Conservation (phyloP, 495 filamentous ascomycete genomes). For the Sabuloglossum arenarium region DNA sequence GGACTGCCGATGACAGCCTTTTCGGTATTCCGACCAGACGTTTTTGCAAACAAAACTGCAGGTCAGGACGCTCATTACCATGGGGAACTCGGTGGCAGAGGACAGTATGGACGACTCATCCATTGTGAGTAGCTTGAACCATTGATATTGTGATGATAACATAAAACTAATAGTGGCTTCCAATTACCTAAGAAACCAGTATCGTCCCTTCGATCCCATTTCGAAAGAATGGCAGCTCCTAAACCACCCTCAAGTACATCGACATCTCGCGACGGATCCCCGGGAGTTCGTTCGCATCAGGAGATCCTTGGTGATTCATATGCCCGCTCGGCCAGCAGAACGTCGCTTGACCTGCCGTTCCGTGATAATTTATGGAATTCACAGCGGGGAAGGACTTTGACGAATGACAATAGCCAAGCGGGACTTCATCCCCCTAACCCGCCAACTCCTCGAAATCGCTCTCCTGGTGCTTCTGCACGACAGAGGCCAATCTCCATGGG, state of each 20-base stretch:
- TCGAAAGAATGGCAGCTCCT: slow-evolving; percentile 60
- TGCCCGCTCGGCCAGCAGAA: slow-evolving; percentile 20
- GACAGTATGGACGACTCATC: slow-evolving; percentile 34
- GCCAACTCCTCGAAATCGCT: not conserved
- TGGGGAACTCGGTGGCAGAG: slow-evolving; percentile 11
- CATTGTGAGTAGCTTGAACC: slow-evolving; percentile 23
- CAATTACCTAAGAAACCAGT: slow-evolving; percentile 36
- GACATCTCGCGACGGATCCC: slow-evolving; percentile 16
- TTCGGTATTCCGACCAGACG: not conserved
- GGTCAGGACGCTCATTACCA: not conserved
- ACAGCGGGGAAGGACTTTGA: slow-evolving; percentile 16
- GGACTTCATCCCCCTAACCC: not conserved
- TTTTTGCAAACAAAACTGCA: not conserved
- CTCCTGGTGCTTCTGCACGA: not conserved
- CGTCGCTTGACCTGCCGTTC: slow-evolving; percentile 31
- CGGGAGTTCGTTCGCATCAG: slow-evolving; percentile 15
- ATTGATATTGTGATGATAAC: not conserved
- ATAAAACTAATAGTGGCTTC: not conserved
- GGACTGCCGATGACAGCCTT: not conserved
- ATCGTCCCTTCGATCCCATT: slow-evolving; percentile 78
- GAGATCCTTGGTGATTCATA: slow-evolving; percentile 24
- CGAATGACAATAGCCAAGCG: slow-evolving; percentile 5
- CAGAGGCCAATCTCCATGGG: slow-evolving; percentile 25
- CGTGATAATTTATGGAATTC: slow-evolving; percentile 21
- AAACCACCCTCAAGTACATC: slow-evolving; percentile 21